Conservation (phyloP, 192 early-diverging fungal species). For the Linnemannia hyalina region DNA sequence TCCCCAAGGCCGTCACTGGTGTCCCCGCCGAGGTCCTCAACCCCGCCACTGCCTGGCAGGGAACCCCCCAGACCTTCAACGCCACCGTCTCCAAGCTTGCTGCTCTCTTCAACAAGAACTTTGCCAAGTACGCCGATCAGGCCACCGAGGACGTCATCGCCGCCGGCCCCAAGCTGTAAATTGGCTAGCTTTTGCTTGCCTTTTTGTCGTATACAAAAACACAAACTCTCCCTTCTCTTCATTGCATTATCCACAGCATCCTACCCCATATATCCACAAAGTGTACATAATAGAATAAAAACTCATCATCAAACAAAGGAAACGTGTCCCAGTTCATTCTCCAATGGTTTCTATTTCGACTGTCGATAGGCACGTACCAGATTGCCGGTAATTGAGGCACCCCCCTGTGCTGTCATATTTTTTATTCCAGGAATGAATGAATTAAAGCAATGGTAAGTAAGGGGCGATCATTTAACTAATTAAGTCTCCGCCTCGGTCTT, state of each 20-base stretch:
- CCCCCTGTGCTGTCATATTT: no score
- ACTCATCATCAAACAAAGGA: neutral
- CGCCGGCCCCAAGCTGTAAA: constrained; percentile 74
- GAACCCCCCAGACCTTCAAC: constrained; percentile 73
- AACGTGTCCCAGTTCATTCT: no score
- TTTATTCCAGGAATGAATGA: no score
- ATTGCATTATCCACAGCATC: constrained; percentile 5
- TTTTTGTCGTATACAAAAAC: neutral
- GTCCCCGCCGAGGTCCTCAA: constrained; percentile 92
- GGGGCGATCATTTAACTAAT: no score
- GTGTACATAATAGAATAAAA: constrained; percentile 6
- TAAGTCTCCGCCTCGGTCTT: no score
- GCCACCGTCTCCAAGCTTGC: constrained; percentile 82
- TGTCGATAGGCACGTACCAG: no score
- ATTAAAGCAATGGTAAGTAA: no score
- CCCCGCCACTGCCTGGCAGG: constrained; percentile 89
- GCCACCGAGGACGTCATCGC: constrained; percentile 76
- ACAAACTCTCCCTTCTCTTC: neutral
- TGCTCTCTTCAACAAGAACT: constrained; percentile 90
- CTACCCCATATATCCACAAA: constrained; percentile 3
- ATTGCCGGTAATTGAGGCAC: no score
- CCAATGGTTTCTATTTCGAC: no score
- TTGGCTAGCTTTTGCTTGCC: neutral
- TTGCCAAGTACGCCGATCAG: constrained; percentile 87
- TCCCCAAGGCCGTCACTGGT: constrained; percentile 85